phyloP scores from a whole-genome alignment of 2,329 filamentous ascomycete genomes.

The Aschersonia sp. region DNA sequence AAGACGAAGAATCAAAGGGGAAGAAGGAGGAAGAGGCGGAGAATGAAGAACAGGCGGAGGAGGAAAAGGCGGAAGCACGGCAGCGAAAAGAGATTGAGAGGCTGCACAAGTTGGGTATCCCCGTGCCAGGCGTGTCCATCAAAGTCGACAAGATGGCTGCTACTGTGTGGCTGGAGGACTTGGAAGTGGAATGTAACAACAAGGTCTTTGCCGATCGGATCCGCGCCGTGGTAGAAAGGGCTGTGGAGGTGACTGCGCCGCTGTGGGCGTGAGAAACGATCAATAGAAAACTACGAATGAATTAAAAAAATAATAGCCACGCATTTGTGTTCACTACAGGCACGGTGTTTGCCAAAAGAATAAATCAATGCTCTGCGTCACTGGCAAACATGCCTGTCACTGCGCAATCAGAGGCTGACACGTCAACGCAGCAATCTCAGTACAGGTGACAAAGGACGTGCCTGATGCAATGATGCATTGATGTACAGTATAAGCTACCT shows the following conservation, averaged over 20 bases:
- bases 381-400: no score
- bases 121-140: conserved; percentile 78
- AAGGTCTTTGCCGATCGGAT: conserved; percentile 71
- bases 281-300: neutral
- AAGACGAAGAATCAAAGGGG: no score
- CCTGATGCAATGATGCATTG: conserved; percentile 1
- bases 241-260: conserved; percentile 72
- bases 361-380: no score
- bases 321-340: neutral
- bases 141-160: conserved; percentile 78
- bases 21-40: neutral
- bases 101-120: conserved; percentile 71
- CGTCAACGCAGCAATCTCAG: neutral
- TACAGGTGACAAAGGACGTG: neutral
- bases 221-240: conserved; percentile 76
- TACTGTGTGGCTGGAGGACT: conserved; percentile 78
- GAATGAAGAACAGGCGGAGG: conserved; percentile 6
- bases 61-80: conserved; percentile 32
- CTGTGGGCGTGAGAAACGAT: conserved; percentile 35
- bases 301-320: neutral
- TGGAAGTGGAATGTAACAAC: conserved; percentile 78
- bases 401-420: no score
- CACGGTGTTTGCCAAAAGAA: no score
- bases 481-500: conserved; percentile 16
- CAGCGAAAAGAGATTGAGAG: conserved; percentile 60